Evolutionary conservation across 805 yeast species (phyloP).

Genomic region (Kuraishia floccosa): DNA sequence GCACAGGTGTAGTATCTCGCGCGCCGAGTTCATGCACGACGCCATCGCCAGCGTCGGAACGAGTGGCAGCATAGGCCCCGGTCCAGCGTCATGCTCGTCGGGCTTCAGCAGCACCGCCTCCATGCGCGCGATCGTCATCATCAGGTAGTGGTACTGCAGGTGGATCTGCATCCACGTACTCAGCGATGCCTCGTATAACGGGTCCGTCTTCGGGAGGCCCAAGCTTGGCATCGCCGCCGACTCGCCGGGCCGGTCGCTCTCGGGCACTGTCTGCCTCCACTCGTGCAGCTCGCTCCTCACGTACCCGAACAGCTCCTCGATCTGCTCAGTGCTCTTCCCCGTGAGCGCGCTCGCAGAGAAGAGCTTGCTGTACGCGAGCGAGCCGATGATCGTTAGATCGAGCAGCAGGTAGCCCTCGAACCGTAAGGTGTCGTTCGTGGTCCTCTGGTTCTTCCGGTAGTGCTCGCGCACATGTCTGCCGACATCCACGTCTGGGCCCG

Average conservation of each 20-base stretch:
- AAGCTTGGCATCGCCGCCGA: background rate
- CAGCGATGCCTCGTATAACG: no score
- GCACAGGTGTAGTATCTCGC: conserved; percentile 12
- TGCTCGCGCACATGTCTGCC: conserved; percentile 4
- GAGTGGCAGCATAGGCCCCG: background rate
- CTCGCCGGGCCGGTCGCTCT: conserved; percentile 10
- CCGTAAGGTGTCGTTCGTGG: no score
- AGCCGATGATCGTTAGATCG: conserved; percentile 13
- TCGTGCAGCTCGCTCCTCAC: conserved; percentile 13
- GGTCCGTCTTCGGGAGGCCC: background rate
- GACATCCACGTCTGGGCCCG: conserved; percentile 3
- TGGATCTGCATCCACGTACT: conserved; percentile 6
- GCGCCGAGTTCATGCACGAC: conserved; percentile 13
- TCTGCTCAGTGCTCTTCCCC: conserved; percentile 8
- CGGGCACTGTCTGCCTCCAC: conserved; percentile 17
- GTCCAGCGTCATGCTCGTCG: no score
- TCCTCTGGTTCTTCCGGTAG: background rate
- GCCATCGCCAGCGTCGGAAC: background rate
- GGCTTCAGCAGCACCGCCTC: conserved; percentile 3
- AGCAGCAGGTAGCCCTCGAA: conserved; percentile 4
- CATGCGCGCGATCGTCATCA: conserved; percentile 14
- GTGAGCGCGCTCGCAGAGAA: conserved; percentile 16
- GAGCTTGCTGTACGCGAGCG: conserved; percentile 13
- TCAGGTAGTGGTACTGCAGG: conserved; percentile 14
- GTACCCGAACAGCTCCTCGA: conserved; percentile 4